Evolutionary conservation across 2,329 filamentous ascomycete genomes (phyloP), one percentile per base, ranked within the genome.

Genomic region (Penicillium sp.): DNA sequence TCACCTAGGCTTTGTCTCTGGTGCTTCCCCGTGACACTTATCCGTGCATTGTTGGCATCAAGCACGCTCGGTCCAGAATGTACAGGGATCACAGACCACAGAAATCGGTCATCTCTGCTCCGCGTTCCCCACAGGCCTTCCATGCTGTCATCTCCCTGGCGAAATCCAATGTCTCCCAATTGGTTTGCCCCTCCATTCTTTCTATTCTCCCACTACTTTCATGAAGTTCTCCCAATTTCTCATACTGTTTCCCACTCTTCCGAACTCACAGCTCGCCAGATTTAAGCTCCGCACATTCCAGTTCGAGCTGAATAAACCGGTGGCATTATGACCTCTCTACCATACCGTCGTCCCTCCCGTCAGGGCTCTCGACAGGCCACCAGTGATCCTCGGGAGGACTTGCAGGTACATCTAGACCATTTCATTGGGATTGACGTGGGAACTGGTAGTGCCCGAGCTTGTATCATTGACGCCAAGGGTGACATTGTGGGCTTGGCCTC

Each of bases 361-460:
- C 65, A 70, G 58, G 54, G 57, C 45, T 72, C 70, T 41, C 64
- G 70, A 29, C 70, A 74, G 58, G 70, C 70, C 26, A 72, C 73
- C 2, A 68, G 62, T 46, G 74, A 76, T 64, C 76, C 79, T 45
- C 78, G 80, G 60, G 82, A 85, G 64, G 81, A 84, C 62, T 73
- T 85, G 47, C 76, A 77, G 52, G 75, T 81, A 38, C 79, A 82
- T 54, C 71, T 79, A 59, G 80, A 84, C 63, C 82, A 86, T 66
- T 86, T 82, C 70, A 85, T 97, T 67, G 93, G 93, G 56, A 90
- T 99, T 63, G 94, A 99, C 76, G 93, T 99, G 46, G 94, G 94
- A 47, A 99, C 94, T 18, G 94, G 94, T 51, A 96, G 90, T 70
- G 94, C 93, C 36, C 85, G 94, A 69, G 94, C 94, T 49, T 97